Percentiles rank a stretch among this genome's conserved stretches.
phyloP scores from a whole-genome alignment of 1,284 basidiomycete species.

The Lignosus rhinocerotis region DNA sequence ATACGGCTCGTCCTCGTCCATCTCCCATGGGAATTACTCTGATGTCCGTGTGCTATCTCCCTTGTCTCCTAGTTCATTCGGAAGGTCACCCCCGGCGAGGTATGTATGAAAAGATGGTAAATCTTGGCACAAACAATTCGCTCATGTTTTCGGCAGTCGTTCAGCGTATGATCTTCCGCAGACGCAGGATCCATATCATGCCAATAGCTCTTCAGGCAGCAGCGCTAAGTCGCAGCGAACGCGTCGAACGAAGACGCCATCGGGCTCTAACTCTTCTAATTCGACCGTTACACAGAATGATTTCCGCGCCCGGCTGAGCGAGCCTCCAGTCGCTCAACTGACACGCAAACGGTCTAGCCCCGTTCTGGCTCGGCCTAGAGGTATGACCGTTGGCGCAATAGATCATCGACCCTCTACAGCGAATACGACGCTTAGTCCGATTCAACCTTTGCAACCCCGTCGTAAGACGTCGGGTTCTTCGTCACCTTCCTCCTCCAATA shows the following conservation, averaged over 20 bases:
- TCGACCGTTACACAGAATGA: slow-evolving; percentile 25
- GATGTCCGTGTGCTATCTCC: slow-evolving; percentile 24
- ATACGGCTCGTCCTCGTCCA: slow-evolving; percentile 57
- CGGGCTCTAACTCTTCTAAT: slow-evolving; percentile 27
- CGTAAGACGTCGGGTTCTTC: slow-evolving; percentile 27
- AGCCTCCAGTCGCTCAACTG: slow-evolving; percentile 11
- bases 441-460: slow-evolving; percentile 20
- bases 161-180: slow-evolving; percentile 21
- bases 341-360: slow-evolving; percentile 27
- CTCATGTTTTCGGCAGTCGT: slow-evolving; percentile 6
- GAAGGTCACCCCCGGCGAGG: slow-evolving; percentile 18
- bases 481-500: slow-evolving; percentile 22
- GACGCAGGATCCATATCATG: slow-evolving; percentile 6
- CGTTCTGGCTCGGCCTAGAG: slow-evolving; percentile 46
- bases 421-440: slow-evolving; percentile 2
- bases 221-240: slow-evolving; percentile 9
- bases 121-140: neutral
- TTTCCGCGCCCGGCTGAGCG: slow-evolving; percentile 19
- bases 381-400: slow-evolving; percentile 47
- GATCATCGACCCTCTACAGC: slow-evolving; percentile 11
- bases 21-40: slow-evolving; percentile 41
- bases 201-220: neutral
- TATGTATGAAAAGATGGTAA: neutral
- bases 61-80: slow-evolving; percentile 11
- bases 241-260: slow-evolving; percentile 20